These are phyloP conservation scores for Penicillium maclennaniae DNA, from an alignment of 495 filamentous ascomycete species.

Conservation along the genomic window DNA sequence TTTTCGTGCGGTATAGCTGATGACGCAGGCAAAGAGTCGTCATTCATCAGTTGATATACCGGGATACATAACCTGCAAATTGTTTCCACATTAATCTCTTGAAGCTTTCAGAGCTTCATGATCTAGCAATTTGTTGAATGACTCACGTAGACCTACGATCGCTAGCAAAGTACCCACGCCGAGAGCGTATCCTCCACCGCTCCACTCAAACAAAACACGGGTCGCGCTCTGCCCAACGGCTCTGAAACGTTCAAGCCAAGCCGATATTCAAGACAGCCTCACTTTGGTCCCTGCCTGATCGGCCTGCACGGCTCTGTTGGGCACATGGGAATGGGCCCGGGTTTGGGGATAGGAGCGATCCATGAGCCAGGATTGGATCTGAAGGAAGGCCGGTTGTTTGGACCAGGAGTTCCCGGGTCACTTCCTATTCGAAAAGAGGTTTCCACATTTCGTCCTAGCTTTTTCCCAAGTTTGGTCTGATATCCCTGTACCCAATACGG, in stretches of 20 bases:
- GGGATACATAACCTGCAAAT: too few species aligned
- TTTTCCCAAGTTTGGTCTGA: not conserved
- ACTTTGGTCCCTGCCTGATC: conserved; percentile 8
- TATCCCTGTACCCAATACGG: not conserved
- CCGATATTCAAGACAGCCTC: conserved; percentile 2
- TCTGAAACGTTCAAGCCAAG: not conserved
- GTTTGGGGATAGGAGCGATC: not conserved
- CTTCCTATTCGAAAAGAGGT: not conserved
- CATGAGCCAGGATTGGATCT: not conserved
- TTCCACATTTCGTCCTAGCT: not conserved
- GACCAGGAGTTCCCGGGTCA: not conserved
- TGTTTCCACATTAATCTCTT: too few species aligned
- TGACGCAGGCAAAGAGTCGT: not conserved
- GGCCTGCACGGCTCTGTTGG: not conserved
- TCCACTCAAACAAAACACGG: not conserved
- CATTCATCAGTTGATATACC: not conserved
- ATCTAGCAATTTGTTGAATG: not conserved
- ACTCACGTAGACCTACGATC: not conserved
- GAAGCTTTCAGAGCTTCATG: too few species aligned
- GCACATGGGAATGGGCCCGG: not conserved
- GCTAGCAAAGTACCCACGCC: not conserved
- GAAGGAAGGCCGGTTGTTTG: not conserved
- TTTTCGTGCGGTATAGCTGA: not conserved
- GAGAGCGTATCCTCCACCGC: not conserved
- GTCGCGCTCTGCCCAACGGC: conserved; percentile 1